Base-by-base conservation (phyloP, 805 yeast genomes). In the Ogataea allantospora region DNA sequence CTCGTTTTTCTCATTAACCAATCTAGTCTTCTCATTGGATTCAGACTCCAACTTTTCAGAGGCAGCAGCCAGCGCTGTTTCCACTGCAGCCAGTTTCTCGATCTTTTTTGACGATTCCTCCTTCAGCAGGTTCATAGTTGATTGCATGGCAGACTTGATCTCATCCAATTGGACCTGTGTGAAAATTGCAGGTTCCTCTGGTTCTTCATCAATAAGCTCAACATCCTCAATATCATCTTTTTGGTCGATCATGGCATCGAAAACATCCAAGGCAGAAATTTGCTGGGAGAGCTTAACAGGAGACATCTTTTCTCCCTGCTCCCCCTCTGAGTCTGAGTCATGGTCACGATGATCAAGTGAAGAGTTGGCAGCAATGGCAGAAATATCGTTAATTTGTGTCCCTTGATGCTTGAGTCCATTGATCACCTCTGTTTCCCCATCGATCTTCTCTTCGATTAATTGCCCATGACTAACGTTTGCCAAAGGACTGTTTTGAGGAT, bases 401-500 rank as follows among this genome's bases (percentile, higher is more conserved):
- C 39, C 44, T 8, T 31, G 18, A 9, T 36, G 38, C 5, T 38
- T 32, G 18, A 51, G 42, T 6, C 55, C 53, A 19, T 38, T 43
- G 24, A 53, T 44, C 22, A 53, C 52, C 36, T 51, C 60, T 10
- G 55, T 50, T 33, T 55, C 58, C 7, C 53, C 59, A 18, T 51
- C 55, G 9, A 48, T 54, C 33, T 43, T 40, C 26, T 54, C 56
- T 25, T 47, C 57, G 2, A 48, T 13, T n/a, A 53, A 34, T 12
- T 43, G 43, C 6, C 58, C 55, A 15, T 52, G 55, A 35, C 62
- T 57, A 14, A 58, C 55, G 31, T 57, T 55, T 2, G 62, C 63
- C 31, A 60, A 42, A 2, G 65, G 65, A 30, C 62, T 57, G 21
- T 57, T 52, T 27, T 46, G 35, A 5, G 46, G 45, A 17, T 50